Conservation (phyloP, 768 basidiomycete species). For the Hygrocybe coccinea region DNA sequence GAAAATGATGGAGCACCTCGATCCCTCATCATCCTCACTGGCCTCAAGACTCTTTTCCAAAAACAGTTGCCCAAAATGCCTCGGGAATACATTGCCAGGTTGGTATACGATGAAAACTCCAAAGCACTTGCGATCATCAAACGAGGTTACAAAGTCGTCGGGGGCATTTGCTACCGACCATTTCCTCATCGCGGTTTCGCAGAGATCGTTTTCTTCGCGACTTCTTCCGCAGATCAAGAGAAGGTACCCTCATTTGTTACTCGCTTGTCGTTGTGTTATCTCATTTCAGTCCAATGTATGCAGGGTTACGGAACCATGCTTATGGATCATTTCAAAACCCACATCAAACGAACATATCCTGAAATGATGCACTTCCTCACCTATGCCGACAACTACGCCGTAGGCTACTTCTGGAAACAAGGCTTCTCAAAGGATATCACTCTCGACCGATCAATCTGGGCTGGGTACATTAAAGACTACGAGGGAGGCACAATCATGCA, state of each 20-base stretch:
- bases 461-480: conserved; percentile 99
- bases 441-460: conserved; percentile 87
- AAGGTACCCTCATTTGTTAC: conserved; percentile 52
- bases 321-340: conserved; percentile 97
- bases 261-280: background rate
- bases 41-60: conserved; percentile 95
- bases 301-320: conserved; percentile 97
- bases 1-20: conserved; percentile 75
- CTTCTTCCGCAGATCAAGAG: conserved; percentile 93
- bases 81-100: conserved; percentile 92
- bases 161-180: conserved; percentile 95
- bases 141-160: conserved; percentile 90
- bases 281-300: background rate
- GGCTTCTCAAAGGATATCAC: conserved; percentile 98
- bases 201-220: conserved; percentile 98
- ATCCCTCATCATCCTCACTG: conserved; percentile 81
- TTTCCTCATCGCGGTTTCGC: conserved; percentile 94
- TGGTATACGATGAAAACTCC: conserved; percentile 92
- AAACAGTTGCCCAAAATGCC: conserved; percentile 99
- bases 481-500: conserved; percentile 99
- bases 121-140: conserved; percentile 92
- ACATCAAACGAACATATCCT: conserved; percentile 78
- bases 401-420: conserved; percentile 99
- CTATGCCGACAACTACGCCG: conserved; percentile 98
- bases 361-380: conserved; percentile 93